Base-by-base conservation (phyloP, 2,329 filamentous ascomycete genomes). In the Cladosporium sp. region DNA sequence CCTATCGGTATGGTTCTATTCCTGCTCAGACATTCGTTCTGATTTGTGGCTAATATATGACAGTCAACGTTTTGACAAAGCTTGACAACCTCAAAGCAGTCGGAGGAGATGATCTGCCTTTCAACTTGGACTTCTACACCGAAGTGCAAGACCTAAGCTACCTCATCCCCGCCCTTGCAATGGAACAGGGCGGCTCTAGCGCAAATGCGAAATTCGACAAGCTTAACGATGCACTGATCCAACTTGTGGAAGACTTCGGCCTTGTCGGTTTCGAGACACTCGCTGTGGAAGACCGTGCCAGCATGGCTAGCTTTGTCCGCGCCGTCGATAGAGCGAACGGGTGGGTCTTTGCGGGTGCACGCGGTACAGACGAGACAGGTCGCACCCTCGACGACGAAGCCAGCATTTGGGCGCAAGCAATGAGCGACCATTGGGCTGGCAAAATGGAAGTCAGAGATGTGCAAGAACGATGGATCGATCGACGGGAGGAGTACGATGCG, bases 41-140 rank as follows among this genome's bases (percentile, higher is more conserved):
- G 8, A 34, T 12, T 8, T 12, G 30, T 36, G 5, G 19, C 58
- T 55, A 55, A 55, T 45, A n/a, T 20, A 17, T 14, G 2, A 15
- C 34, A 25, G 81, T 99, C 65, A 99, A 99, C 70, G 90, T 99
- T 62, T 83, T 99, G 25, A 97, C 92, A 59, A 99, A 99, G 77
- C 96, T 99, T 76, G 94, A 99, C 76, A 97, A 97, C 71, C 81
- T 99, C 56, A 80, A 87, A 37, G 85, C 88, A 55, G 68, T 70
- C 3, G 70, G 68, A 12, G 97, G 96, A 70, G 88, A 90, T 49
- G 85, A 90, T 25, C 81, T 99, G 0, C 91, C 92, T 0, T 97
- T 99, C 80, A 96, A 96, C 68, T 86, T 99, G 60, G 92, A 97
- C 65, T 99, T 88, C 75, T 99, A 97, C 74, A 97, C 94, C 61